These are phyloP conservation scores for Eremomyces bilateralis DNA, from an alignment of 495 filamentous ascomycete species.

Conservation along the genomic window DNA sequence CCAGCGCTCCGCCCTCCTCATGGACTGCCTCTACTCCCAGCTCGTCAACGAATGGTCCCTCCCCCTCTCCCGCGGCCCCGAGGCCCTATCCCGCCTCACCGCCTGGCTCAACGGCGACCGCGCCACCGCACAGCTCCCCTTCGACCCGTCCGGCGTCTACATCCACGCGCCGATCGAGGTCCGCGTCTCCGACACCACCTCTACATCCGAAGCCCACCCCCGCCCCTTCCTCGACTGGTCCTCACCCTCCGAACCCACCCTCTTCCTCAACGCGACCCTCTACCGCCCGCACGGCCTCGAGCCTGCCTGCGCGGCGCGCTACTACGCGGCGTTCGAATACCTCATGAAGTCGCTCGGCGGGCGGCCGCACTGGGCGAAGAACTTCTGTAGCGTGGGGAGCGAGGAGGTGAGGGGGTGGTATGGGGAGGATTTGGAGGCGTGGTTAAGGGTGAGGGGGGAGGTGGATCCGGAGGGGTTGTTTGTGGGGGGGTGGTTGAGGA, in stretches of 20 bases:
- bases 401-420: conserved; percentile 36
- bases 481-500: conserved; percentile 70
- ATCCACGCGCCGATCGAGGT: conserved; percentile 92
- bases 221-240: conserved; percentile 67
- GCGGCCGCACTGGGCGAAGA: conserved; percentile 95
- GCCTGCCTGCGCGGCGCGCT: conserved; percentile 54
- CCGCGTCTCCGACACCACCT: conserved; percentile 54
- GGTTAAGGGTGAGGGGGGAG: conserved; percentile 42
- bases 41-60: conserved; percentile 97
- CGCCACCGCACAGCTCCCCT: conserved; percentile 44
- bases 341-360: conserved; percentile 83
- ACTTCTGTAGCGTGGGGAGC: conserved; percentile 39
- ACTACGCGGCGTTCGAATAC: conserved; percentile 88
- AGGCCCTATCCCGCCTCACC: conserved; percentile 61
- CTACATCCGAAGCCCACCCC: conserved; percentile 11
- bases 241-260: conserved; percentile 42
- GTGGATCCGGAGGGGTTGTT: conserved; percentile 88
- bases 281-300: conserved; percentile 74
- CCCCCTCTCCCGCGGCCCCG: conserved; percentile 70
- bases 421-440: conserved; percentile 34
- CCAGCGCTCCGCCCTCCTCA: conserved; percentile 55
- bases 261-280: conserved; percentile 90
- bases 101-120: conserved; percentile 59
- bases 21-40: conserved; percentile 94
- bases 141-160: conserved; percentile 53